Base-by-base conservation (phyloP, 1,284 basidiomycete genomes). In the Bjerkandera adusta region DNA sequence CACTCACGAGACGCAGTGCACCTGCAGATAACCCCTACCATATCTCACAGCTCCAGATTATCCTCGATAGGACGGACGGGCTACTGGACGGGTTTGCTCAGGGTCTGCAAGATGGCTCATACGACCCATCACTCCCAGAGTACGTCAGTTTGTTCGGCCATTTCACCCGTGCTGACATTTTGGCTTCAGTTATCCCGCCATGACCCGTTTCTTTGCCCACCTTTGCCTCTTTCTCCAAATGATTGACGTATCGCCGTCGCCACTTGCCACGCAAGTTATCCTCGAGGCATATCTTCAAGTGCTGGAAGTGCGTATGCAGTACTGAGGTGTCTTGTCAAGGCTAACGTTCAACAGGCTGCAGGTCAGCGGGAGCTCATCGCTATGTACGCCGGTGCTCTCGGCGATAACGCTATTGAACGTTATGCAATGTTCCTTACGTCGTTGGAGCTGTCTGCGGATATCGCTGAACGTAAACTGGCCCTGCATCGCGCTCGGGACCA, bases 131-230 rank as follows among this genome's bases (percentile, higher is more conserved):
- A 15, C 72, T 76, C 1, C 70, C 79, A 32, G 85, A 91, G 89
- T 92, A 57, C 50, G 85, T 68, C 29, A 25, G 37, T 12, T 11
- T 5, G 4, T 3, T 24, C 4, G 16, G n/a, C 5, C 29, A 20
- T 25, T 43, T 16, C 38, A 32, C 16, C 2, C 21, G 46, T 43
- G 21, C 42, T 8, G n/a, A n/a, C 34, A 20, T 33, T 42, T 13
- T 32, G 43, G 5, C 43, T 45, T 21, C 58, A 89, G 85, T 51
- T 86, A 85, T 57, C 72, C 80, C 0, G 72, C 76, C 1, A 75
- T 88, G 71, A 81, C 77, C 35, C 89, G 95, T 20, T 99, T 99
- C 74, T 97, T 97, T 61, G 85, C 94, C 0, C 96, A 99, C 60
- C 72, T 98, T n/a, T 92, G 92, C 52, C 81, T 99, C 15, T 94